Conservation (phyloP, 2,329 filamentous ascomycete species). For the Sporothrix pallida region DNA sequence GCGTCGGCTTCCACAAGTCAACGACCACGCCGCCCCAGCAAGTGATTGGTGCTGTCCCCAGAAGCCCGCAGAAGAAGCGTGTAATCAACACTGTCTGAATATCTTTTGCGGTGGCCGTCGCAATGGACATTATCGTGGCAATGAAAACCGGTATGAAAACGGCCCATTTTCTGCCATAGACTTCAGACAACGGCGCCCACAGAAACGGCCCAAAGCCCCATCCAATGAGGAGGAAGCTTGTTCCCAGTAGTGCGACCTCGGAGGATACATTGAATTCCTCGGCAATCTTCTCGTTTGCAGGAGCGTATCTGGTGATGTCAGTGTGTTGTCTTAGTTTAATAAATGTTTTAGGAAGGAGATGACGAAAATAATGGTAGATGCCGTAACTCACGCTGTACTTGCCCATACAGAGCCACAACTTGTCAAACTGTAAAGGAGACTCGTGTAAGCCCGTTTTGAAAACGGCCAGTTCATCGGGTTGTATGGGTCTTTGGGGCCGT, state of each 20-base stretch:
- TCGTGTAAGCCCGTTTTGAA: slow-evolving; percentile 23
- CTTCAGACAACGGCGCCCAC: slow-evolving; percentile 1
- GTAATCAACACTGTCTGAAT: slow-evolving; percentile 16
- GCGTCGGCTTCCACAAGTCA: slow-evolving; percentile 25
- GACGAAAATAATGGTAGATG: too few relatives aligned
- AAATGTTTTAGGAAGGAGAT: too few relatives aligned
- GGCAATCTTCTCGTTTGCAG: slow-evolving; percentile 25
- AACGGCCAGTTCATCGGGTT: slow-evolving; percentile 31
- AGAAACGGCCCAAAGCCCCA: slow-evolving; percentile 3
- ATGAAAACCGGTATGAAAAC: background rate
- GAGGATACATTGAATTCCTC: slow-evolving; percentile 26
- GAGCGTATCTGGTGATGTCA: slow-evolving; percentile 11
- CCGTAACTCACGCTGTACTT: slow-evolving; percentile 27
- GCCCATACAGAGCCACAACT: slow-evolving; percentile 31
- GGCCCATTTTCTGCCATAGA: slow-evolving; percentile 19
- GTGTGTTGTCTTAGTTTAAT: background rate
- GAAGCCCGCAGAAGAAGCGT: slow-evolving; percentile 17
- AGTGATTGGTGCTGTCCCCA: slow-evolving; percentile 28
- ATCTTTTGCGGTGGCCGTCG: slow-evolving; percentile 11
- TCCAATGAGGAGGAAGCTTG: slow-evolving; percentile 27
- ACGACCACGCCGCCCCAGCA: slow-evolving; percentile 27
- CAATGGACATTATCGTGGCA: background rate
- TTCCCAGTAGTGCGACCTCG: slow-evolving; percentile 27
- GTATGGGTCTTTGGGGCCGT: slow-evolving; percentile 16
- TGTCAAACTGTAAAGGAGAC: slow-evolving; percentile 30